These are phyloP conservation scores for Lachnellula arida DNA, from an alignment of 2,329 filamentous ascomycete genomes.

Conservation along the genomic window DNA sequence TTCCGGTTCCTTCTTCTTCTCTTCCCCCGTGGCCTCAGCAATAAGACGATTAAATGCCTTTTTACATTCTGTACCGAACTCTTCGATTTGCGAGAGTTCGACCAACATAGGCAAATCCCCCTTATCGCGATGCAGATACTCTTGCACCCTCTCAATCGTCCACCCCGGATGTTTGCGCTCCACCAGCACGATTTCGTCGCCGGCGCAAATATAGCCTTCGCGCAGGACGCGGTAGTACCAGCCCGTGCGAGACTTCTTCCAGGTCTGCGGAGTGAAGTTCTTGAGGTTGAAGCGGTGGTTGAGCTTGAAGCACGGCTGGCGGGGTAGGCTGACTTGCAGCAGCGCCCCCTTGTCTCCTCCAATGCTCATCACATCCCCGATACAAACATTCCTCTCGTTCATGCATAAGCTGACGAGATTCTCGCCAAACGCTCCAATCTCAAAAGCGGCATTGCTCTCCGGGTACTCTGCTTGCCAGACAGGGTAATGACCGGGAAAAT, in stretches of 20 bases:
- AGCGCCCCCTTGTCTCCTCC: conserved; percentile 40
- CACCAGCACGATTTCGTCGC: conserved; percentile 52
- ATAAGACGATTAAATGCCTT: conserved; percentile 50
- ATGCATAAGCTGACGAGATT: conserved; percentile 54
- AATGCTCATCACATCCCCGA: conserved; percentile 56
- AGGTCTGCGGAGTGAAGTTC: conserved; percentile 56
- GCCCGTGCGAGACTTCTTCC: conserved; percentile 53
- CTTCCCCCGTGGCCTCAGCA: conserved; percentile 37
- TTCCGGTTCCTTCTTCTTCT: conserved; percentile 28
- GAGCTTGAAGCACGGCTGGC: conserved; percentile 64
- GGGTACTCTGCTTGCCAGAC: conserved; percentile 52
- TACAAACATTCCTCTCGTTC: conserved; percentile 62
- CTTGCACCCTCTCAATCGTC: conserved; percentile 59
- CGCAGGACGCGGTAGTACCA: conserved; percentile 62
- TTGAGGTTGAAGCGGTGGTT: conserved; percentile 62
- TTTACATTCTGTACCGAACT: conserved; percentile 39
- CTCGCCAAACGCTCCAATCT: conserved; percentile 58
- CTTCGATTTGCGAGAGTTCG: conserved; percentile 37
- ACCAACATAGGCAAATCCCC: conserved; percentile 46
- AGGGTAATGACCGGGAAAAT: conserved; percentile 55
- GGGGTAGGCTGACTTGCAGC: conserved; percentile 56
- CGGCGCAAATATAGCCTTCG: conserved; percentile 49
- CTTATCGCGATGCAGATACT: conserved; percentile 54
- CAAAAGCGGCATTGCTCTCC: conserved; percentile 45
- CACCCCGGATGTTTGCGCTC: conserved; percentile 53